Evolutionary conservation across 1,284 basidiomycete genomes (phyloP).

Genomic region (Ustilago loliicola): DNA sequence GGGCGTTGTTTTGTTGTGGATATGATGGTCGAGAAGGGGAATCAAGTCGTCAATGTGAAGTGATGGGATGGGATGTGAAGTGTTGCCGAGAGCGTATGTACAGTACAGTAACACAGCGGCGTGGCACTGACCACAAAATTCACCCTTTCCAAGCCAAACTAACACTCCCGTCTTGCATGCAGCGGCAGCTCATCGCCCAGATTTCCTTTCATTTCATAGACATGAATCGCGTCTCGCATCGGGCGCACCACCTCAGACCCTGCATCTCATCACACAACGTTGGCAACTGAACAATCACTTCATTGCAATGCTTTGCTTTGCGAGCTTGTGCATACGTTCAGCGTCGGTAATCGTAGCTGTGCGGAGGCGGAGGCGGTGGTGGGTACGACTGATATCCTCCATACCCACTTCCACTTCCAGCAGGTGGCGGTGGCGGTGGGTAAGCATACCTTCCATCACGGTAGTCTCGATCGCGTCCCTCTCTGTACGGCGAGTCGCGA

Average conservation of each 20-base stretch:
- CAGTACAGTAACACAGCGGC: neutral
- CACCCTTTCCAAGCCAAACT: neutral
- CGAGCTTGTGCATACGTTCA: conserved; percentile 16
- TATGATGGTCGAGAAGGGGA: no score
- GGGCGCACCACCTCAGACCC: neutral
- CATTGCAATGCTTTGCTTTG: conserved; percentile 3
- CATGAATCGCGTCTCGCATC: neutral
- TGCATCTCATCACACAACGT: neutral
- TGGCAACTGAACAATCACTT: neutral
- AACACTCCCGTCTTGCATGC: conserved; percentile 1
- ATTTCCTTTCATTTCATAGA: no score
- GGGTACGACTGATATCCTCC: conserved; percentile 34
- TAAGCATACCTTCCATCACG: conserved; percentile 42
- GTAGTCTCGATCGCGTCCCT: conserved; percentile 48
- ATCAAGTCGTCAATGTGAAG: neutral
- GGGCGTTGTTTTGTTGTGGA: no score
- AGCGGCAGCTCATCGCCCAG: neutral
- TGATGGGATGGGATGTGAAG: conserved; percentile 2
- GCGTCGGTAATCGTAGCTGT: conserved; percentile 48
- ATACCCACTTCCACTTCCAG: conserved; percentile 27
- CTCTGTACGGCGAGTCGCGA: conserved; percentile 44
- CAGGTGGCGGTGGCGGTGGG: conserved; percentile 39
- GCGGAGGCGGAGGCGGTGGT: conserved; percentile 34
- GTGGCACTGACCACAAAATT: conserved; percentile 4
- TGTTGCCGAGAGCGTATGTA: neutral